Evolutionary conservation across 441 rosid species (phyloP).

Genomic region (Daphne laureola): DNA sequence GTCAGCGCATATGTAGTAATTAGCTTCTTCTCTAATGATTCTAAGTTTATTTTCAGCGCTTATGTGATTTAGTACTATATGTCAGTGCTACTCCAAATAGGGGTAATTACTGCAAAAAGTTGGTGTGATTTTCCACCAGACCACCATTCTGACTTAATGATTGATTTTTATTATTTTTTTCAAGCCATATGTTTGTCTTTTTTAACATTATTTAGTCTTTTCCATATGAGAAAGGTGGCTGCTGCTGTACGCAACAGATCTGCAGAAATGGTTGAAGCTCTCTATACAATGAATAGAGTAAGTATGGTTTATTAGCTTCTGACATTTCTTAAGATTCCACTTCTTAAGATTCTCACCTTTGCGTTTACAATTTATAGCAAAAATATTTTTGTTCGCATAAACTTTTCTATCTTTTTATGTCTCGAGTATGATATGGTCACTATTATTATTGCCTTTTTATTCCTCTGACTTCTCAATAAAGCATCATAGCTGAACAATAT

Average conservation of each 20-base stretch:
- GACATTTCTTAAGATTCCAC: neutral
- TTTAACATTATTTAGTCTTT: slow-evolving; percentile 11
- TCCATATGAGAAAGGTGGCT: slow-evolving; percentile 38
- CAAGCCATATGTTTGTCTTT: neutral
- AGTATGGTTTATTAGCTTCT: slow-evolving; percentile 11
- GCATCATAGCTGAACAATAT: too few relatives aligned
- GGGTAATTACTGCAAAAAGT: slow-evolving; percentile 4
- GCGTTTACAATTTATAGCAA: too few relatives aligned
- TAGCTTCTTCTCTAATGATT: neutral
- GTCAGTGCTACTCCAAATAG: neutral
- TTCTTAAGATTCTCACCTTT: neutral
- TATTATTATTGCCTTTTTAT: too few relatives aligned
- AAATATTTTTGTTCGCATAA: too few relatives aligned
- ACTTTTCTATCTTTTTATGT: too few relatives aligned
- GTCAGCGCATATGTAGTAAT: slow-evolving; percentile 21
- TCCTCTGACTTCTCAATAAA: neutral
- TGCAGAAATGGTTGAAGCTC: slow-evolving; percentile 51
- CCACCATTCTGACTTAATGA: slow-evolving; percentile 9
- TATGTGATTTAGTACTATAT: neutral
- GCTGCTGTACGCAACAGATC: slow-evolving; percentile 37
- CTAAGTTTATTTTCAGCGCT: neutral
- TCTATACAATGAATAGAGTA: slow-evolving; percentile 57
- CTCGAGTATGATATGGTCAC: too few relatives aligned
- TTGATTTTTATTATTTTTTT: neutral
- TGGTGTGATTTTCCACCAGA: slow-evolving; percentile 6